Evolutionary conservation across 108 stramenopile species (phyloP).

Genomic region (Cyclotella baltica): DNA sequence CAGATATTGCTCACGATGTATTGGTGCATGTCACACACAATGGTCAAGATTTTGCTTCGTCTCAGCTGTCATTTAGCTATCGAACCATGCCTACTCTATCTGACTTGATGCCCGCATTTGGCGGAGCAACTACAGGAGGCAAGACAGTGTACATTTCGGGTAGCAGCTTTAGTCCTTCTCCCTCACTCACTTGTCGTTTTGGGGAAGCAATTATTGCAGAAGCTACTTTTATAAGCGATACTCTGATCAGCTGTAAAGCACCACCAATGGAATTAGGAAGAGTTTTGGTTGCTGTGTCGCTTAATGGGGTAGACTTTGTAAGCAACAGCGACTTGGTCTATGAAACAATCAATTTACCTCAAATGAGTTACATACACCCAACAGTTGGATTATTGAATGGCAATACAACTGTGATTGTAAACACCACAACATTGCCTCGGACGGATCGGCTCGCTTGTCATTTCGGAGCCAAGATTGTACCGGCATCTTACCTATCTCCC

Average conservation of each 20-base stretch:
- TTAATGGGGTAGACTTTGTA: conserved; percentile 30
- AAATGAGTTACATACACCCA: conserved; percentile 35
- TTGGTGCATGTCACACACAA: conserved; percentile 47
- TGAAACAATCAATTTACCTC: conserved; percentile 35
- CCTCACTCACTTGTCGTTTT: conserved; percentile 34
- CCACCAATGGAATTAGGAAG: conserved; percentile 17
- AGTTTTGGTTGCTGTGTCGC: conserved; percentile 23
- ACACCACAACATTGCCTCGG: conserved; percentile 26
- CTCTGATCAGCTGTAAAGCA: conserved; percentile 28
- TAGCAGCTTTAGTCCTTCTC: conserved; percentile 31
- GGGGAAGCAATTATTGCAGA: conserved; percentile 15
- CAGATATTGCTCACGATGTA: conserved; percentile 14
- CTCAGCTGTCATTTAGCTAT: conserved; percentile 27
- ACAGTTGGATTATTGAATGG: conserved; percentile 23
- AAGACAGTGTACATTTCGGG: conserved; percentile 45
- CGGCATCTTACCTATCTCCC: conserved; percentile 12
- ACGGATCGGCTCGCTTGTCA: conserved; percentile 30
- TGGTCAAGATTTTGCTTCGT: conserved; percentile 31
- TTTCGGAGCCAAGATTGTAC: conserved; percentile 36
- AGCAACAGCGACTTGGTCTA: conserved; percentile 29
- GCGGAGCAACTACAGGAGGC: conserved; percentile 42
- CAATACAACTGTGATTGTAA: conserved; percentile 25
- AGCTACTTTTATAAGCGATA: conserved; percentile 36
- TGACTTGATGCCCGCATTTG: conserved; percentile 47
- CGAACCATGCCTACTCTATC: conserved; percentile 33